phyloP scores from a whole-genome alignment of 495 filamentous ascomycete species.

The Copromyces sp. region DNA sequence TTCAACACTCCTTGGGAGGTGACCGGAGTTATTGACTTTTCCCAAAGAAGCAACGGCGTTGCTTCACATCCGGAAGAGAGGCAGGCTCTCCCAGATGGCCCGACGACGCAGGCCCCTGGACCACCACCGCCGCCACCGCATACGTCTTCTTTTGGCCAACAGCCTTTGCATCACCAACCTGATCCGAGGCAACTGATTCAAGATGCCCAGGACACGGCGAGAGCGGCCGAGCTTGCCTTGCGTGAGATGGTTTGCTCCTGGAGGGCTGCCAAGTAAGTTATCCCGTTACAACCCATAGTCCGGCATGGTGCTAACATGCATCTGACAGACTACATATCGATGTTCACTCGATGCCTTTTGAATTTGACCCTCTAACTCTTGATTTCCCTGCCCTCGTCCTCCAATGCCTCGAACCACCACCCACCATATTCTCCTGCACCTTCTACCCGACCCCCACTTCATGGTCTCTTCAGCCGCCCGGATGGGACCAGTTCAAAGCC shows the following conservation, averaged over 20 bases:
- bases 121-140: background rate
- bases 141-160: slow-evolving; percentile 25
- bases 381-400: slow-evolving; percentile 76
- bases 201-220: slow-evolving; percentile 59
- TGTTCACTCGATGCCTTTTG: slow-evolving; percentile 49
- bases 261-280: slow-evolving; percentile 65
- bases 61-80: slow-evolving; percentile 23
- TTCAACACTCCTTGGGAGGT: slow-evolving; percentile 55
- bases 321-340: slow-evolving; percentile 24
- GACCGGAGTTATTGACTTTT: slow-evolving; percentile 64
- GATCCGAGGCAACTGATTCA: slow-evolving; percentile 46
- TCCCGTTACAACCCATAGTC: background rate
- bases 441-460: slow-evolving; percentile 60
- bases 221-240: slow-evolving; percentile 75
- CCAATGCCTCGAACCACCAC: slow-evolving; percentile 66
- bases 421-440: slow-evolving; percentile 60
- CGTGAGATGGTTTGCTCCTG: slow-evolving; percentile 69
- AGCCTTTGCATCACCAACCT: slow-evolving; percentile 46
- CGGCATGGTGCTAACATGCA: slow-evolving; percentile 11
- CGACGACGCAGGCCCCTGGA: slow-evolving; percentile 1
- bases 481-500: slow-evolving; percentile 57
- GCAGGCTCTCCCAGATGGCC: slow-evolving; percentile 6
- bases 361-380: slow-evolving; percentile 71
- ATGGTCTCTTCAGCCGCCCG: slow-evolving; percentile 66
- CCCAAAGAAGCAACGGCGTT: background rate